Percentiles rank a stretch among this genome's conserved stretches.
These are phyloP conservation scores for Chlamydomonas eustigma DNA, from an alignment of 139 green algal species.

Conservation along the genomic window DNA sequence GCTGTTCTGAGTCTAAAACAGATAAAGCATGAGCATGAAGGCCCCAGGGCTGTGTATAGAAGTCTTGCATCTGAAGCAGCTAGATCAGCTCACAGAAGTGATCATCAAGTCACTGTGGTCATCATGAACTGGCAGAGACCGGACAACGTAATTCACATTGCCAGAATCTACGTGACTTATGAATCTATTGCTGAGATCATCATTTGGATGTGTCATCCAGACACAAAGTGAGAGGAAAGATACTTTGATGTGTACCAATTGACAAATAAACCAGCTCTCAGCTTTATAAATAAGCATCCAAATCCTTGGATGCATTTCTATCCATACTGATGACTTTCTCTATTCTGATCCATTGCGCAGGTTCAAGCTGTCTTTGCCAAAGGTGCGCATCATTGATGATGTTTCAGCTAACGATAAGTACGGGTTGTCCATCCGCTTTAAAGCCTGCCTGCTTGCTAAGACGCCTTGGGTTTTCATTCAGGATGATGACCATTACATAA, in stretches of 20 bases:
- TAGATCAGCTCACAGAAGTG: no score
- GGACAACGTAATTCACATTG: neutral
- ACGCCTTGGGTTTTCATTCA: slow-evolving; percentile 13
- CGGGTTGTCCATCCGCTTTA: slow-evolving; percentile 8
- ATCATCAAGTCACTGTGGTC: slow-evolving; percentile 1
- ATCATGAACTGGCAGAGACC: slow-evolving; percentile 3
- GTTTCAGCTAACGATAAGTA: slow-evolving; percentile 8
- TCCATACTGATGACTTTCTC: neutral
- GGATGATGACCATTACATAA: slow-evolving; percentile 11
- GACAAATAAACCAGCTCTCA: neutral
- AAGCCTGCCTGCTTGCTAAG: slow-evolving; percentile 9
- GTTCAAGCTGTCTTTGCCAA: neutral
- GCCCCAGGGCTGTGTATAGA: no score
- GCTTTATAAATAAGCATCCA: neutral
- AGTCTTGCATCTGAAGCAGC: no score
- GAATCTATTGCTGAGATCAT: neutral
- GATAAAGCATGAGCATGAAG: no score
- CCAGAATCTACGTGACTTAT: neutral
- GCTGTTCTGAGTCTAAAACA: no score
- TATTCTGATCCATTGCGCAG: neutral
- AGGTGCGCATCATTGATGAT: slow-evolving; percentile 10
- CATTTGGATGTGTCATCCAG: slow-evolving; percentile 8
- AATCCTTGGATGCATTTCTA: neutral
- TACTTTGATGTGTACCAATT: no score
- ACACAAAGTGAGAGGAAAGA: neutral